Conservation (phyloP, 2,329 filamentous ascomycete species). For the Arthrobotrys musiformis region DNA sequence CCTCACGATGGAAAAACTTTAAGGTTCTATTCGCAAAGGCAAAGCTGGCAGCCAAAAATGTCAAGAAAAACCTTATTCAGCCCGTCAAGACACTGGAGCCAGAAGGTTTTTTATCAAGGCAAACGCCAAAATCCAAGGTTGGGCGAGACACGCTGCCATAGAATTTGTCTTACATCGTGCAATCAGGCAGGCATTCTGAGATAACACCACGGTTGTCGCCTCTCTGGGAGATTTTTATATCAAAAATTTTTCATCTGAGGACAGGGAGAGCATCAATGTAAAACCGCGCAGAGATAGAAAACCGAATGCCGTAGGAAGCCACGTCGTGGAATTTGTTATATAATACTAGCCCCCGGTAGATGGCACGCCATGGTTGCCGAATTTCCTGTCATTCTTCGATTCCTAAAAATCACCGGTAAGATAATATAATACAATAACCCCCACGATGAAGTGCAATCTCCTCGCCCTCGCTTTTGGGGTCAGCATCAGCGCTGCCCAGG, state of each 20-base stretch:
- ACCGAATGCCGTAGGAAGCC: neutral
- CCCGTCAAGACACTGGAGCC: neutral
- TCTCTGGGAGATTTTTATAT: neutral
- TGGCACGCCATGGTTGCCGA: neutral
- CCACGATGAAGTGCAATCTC: constrained; percentile 28
- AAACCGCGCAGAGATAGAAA: neutral
- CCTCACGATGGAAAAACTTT: too few species aligned
- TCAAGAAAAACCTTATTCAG: constrained; percentile 7
- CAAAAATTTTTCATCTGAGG: constrained; percentile 12
- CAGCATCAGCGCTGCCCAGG: constrained; percentile 27
- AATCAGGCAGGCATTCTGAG: constrained; percentile 27
- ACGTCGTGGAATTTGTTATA: neutral
- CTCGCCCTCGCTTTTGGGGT: constrained; percentile 43
- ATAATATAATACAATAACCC: neutral
- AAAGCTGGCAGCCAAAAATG: neutral
- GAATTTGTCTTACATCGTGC: constrained; percentile 1
- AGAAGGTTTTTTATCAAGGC: neutral
- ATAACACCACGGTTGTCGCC: constrained; percentile 23
- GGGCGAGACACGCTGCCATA: neutral
- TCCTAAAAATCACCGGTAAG: neutral
- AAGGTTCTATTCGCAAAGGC: too few species aligned
- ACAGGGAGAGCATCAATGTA: constrained; percentile 7
- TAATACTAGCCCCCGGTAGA: neutral
- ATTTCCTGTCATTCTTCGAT: neutral
- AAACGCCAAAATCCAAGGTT: neutral